Evolutionary conservation across 1,139 yeast genomes (phyloP), one percentile per base, ranked within the genome.

Genomic region (Arxiozyma telluris): DNA sequence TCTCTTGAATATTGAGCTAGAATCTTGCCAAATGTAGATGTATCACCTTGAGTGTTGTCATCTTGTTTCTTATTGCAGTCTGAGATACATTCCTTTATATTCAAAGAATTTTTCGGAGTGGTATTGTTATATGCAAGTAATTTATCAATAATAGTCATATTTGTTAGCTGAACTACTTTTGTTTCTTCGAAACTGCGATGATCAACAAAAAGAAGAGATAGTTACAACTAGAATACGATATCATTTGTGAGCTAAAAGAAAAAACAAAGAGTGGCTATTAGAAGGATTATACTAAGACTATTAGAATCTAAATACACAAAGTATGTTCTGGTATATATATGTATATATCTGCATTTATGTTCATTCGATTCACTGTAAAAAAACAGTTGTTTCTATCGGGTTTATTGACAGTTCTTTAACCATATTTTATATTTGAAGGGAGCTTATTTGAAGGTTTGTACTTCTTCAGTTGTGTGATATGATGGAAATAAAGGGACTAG

Each of bases 21-120:
- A 53, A 72, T 60, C 57, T 71, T 71, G 55, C 72, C 66, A 52
- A 61, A 72, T 2, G 74, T 71, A 1, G 74, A 72, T 51, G 64
- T 57, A 55, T 71, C 72, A 20, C 53, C 4, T 4, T 15, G 22
- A 17, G 9, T 46, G 17, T 38, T 43, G 4, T 7, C 17, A 9
- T 17, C 42, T 9, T 34, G 22, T 1, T 12, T 15, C 5, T 8
- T 15, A 11, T 18, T 4, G 3, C 27, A 18, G 4, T 46, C 49
- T 8, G 20, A 4, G 15, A 25, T 38, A 25, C n/a, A 30, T 22
- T 34, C 43, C 20, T 46, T 38, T 7, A 41, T 20, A 21, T 25
- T 38, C 3, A 27, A 21, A 7, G 20, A 5, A 46, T 18, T 46
- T 21, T 46, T 46, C 42, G 49, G 42, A 34, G 49, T 46, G 15